Evolutionary conservation across 768 basidiomycete species (phyloP).

Genomic region (Rhodotorula kratochvilovae): DNA sequence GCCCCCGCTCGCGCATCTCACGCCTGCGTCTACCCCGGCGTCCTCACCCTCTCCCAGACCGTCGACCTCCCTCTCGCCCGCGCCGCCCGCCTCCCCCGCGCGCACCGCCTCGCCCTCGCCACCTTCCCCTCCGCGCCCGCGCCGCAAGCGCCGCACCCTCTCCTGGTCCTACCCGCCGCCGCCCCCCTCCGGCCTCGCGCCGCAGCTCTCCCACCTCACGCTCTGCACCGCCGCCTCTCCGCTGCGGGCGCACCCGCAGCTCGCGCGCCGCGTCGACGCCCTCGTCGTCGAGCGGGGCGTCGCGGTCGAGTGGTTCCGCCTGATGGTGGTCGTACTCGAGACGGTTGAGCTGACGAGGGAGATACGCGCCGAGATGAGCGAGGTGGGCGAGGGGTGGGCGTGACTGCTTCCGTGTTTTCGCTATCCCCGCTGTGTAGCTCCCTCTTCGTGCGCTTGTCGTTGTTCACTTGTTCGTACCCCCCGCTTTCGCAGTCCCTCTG

Average conservation of each 20-base stretch:
- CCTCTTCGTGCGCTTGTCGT: not conserved
- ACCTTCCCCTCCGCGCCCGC: not conserved
- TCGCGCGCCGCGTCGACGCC: not conserved
- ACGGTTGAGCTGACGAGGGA: conserved; percentile 10
- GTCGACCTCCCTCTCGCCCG: too few species aligned
- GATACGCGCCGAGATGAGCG: not conserved
- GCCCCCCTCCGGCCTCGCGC: not conserved
- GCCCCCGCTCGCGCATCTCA: not conserved
- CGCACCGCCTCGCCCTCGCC: not conserved
- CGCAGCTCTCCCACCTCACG: not conserved
- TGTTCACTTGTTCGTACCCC: not conserved
- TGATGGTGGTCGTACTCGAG: not conserved
- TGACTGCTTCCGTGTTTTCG: not conserved
- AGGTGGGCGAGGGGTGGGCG: not conserved
- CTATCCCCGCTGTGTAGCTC: too few species aligned
- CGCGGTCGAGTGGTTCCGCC: not conserved
- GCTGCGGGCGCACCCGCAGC: not conserved
- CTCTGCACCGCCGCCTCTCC: not conserved
- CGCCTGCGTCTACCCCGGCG: not conserved
- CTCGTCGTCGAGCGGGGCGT: conserved; percentile 3
- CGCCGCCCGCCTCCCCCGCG: not conserved
- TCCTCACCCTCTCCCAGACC: not conserved
- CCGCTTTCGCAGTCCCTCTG: not conserved
- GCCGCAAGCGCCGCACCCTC: not conserved
- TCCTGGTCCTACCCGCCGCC: not conserved